Evolutionary conservation across 2,329 filamentous ascomycete species (phyloP).

Genomic region (Fusarium foetens): DNA sequence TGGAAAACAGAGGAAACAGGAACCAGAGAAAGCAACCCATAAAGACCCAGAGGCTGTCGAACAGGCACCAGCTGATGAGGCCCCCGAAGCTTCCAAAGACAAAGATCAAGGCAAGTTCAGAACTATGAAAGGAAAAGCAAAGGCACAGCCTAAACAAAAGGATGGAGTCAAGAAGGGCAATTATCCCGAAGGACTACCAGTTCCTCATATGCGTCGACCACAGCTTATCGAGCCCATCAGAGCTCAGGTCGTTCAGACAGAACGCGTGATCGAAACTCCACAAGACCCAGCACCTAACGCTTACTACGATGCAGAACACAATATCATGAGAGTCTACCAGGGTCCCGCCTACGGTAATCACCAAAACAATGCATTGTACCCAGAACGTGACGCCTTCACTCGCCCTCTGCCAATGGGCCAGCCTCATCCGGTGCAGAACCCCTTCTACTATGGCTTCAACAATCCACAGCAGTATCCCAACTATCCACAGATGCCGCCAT

Average conservation of each 20-base stretch:
- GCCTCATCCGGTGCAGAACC: constrained; percentile 56
- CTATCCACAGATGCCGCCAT: constrained; percentile 34
- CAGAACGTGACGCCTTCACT: constrained; percentile 48
- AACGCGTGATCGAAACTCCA: constrained; percentile 63
- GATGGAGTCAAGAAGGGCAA: constrained; percentile 36
- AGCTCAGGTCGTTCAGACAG: constrained; percentile 63
- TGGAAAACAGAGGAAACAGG: constrained; percentile 26
- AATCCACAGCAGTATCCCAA: constrained; percentile 35
- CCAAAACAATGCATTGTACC: constrained; percentile 57
- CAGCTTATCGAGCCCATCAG: constrained; percentile 60
- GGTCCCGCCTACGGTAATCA: constrained; percentile 66
- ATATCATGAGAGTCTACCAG: constrained; percentile 67
- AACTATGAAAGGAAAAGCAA: constrained; percentile 17
- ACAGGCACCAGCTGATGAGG: constrained; percentile 8
- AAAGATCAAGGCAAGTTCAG: constrained; percentile 36
- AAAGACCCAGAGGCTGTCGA: constrained; percentile 17
- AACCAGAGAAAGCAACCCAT: constrained; percentile 23
- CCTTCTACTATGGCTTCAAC: constrained; percentile 55
- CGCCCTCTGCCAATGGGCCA: constrained; percentile 54
- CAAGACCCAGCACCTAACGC: constrained; percentile 68
- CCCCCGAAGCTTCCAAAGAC: constrained; percentile 9
- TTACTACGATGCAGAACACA: constrained; percentile 64
- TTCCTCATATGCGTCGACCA: constrained; percentile 50
- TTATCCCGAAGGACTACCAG: constrained; percentile 45
- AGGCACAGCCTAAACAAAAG: constrained; percentile 24